Evolutionary conservation across 345 rosid genomes (phyloP).

Genomic region (Streptanthus diversifolius): DNA sequence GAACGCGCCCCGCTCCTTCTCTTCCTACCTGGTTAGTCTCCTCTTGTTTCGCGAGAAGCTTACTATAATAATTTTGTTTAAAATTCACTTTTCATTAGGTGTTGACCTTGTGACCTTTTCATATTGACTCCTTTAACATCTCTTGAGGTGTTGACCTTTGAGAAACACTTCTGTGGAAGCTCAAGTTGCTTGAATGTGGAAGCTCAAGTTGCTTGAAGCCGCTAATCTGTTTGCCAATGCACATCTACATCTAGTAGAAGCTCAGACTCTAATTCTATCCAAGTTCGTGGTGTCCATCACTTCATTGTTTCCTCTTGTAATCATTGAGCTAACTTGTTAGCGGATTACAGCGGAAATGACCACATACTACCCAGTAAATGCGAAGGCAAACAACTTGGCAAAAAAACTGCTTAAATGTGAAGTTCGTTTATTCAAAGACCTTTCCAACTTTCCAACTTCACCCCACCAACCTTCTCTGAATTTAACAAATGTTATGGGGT

Average conservation of each 20-base stretch:
- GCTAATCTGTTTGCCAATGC: conserved; percentile 61
- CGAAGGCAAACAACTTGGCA: conserved; percentile 59
- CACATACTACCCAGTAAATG: conserved; percentile 61
- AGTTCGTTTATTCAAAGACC: conserved; percentile 51
- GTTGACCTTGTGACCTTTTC: no score
- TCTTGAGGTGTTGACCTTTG: background rate
- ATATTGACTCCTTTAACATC: conserved; percentile 47
- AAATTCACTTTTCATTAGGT: no score
- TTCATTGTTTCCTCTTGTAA: background rate
- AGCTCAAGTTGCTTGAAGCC: conserved; percentile 58
- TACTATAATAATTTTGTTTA: no score
- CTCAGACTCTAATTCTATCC: conserved; percentile 59
- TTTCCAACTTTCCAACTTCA: conserved; percentile 55
- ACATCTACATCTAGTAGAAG: conserved; percentile 67
- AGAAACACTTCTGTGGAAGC: conserved; percentile 74
- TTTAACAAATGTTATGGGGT: conserved; percentile 29
- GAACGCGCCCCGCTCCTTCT: conserved; percentile 63
- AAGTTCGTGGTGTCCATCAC: conserved; percentile 39
- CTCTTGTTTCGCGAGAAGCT: no score
- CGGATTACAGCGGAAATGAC: conserved; percentile 62
- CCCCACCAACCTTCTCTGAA: conserved; percentile 60
- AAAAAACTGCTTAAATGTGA: conserved; percentile 46
- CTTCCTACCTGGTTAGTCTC: conserved; percentile 57
- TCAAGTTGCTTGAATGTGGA: conserved; percentile 68
- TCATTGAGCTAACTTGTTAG: conserved; percentile 4